These are phyloP conservation scores for Pyrenula aspistea DNA, from an alignment of 495 filamentous ascomycete species.

Conservation along the genomic window DNA sequence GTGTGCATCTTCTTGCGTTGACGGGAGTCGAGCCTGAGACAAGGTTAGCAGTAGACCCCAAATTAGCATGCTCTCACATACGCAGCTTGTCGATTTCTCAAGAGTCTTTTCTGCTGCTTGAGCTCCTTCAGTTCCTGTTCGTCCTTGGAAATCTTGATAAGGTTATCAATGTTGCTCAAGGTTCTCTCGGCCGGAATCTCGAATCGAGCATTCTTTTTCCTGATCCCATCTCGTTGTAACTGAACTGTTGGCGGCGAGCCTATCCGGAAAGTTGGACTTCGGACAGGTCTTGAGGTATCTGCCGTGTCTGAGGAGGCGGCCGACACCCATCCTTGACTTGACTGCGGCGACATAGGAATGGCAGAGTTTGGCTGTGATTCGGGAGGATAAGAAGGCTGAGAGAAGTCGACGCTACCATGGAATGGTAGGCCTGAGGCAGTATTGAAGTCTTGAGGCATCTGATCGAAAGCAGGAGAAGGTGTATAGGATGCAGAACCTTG, in stretches of 20 bases:
- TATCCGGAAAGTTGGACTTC: conserved; percentile 66
- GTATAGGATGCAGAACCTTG: conserved; percentile 46
- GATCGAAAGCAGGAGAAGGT: conserved; percentile 47
- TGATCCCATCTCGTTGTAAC: conserved; percentile 75
- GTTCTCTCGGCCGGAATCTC: conserved; percentile 93
- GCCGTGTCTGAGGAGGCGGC: conserved; percentile 45
- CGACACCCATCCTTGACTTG: conserved; percentile 49
- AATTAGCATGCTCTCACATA: conserved; percentile 35
- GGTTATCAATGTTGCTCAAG: conserved; percentile 84
- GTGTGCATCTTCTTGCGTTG: conserved; percentile 99
- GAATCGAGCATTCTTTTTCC: conserved; percentile 99
- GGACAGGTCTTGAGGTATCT: conserved; percentile 52
- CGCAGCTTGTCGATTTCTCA: conserved; percentile 94
- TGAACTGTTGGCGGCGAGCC: conserved; percentile 55
- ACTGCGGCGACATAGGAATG: conserved; percentile 46
- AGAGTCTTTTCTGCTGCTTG: conserved; percentile 92
- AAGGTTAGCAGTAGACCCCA: conserved; percentile 22
- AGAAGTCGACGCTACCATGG: conserved; percentile 35
- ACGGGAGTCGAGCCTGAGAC: conserved; percentile 73
- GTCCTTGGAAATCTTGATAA: conserved; percentile 79
- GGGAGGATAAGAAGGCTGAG: conserved; percentile 29
- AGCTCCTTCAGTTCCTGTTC: conserved; percentile 95
- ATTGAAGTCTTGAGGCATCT: conserved; percentile 51
- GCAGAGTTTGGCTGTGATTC: conserved; percentile 20
- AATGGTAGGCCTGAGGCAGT: conserved; percentile 41